phyloP scores from a whole-genome alignment of 345 rosid genomes.

The Combretum micranthum region DNA sequence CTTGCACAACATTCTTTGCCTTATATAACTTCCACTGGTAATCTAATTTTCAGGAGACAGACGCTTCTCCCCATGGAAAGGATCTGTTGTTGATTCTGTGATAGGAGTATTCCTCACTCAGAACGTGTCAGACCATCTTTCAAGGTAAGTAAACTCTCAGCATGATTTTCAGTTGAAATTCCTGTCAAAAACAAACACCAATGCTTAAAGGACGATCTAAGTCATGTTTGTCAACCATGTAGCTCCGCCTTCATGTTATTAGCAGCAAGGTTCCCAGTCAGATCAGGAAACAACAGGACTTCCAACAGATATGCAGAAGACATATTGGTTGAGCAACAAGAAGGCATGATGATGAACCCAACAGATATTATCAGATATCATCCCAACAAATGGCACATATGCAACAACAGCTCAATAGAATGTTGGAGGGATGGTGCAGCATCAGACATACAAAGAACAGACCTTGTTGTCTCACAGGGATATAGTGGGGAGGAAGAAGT shows the following conservation, averaged over 20 bases:
- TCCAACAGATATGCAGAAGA: constrained; percentile 19
- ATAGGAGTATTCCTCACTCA: constrained; percentile 96
- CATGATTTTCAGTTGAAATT: constrained; percentile 1
- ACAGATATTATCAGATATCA: constrained; percentile 33
- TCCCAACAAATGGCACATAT: constrained; percentile 25
- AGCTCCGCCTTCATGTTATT: constrained; percentile 96
- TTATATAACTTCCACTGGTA: not conserved
- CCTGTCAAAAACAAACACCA: too few species aligned
- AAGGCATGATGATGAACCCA: constrained; percentile 28
- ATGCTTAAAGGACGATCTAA: too few species aligned
- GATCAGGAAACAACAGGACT: constrained; percentile 25
- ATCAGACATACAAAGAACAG: constrained; percentile 33
- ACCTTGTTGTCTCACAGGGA: constrained; percentile 29
- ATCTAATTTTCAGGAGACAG: constrained; percentile 67
- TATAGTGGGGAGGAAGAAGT: constrained; percentile 59
- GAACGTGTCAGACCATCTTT: constrained; percentile 92
- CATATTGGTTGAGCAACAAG: constrained; percentile 54
- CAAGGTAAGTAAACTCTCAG: constrained; percentile 50
- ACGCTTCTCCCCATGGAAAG: constrained; percentile 96
- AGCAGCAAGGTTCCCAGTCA: constrained; percentile 67
- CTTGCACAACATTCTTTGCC: not conserved
- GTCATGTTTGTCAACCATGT: constrained; percentile 24
- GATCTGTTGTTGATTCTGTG: constrained; percentile 96
- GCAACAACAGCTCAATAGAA: constrained; percentile 36
- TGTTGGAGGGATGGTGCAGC: constrained; percentile 22